Conservation (phyloP, 129 eudicot genomes). For the Escallonia rubra region DNA sequence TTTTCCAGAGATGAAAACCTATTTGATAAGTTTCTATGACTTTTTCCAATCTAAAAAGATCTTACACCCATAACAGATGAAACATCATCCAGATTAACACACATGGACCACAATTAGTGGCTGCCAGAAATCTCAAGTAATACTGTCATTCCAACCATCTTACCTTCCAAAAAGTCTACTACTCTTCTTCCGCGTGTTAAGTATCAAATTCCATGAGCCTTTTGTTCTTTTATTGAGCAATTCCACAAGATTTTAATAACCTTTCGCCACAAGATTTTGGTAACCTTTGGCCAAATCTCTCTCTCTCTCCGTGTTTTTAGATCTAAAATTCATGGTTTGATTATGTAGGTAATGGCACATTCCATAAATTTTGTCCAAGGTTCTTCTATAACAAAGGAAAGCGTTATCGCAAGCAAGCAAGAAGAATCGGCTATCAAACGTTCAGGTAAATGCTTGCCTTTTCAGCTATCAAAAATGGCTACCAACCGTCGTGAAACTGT, state of each 20-base stretch:
- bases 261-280: not conserved
- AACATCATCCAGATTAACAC: not conserved
- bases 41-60: no score
- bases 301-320: no score
- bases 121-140: not conserved
- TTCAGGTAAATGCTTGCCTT: conserved; percentile 21
- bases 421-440: conserved; percentile 18
- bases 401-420: conserved; percentile 8
- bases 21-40: no score
- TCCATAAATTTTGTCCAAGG: conserved; percentile 38
- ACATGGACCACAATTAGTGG: not conserved
- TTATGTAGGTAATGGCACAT: conserved; percentile 39
- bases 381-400: conserved; percentile 18
- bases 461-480: no score
- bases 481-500: no score
- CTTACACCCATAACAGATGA: no score
- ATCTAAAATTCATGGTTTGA: conserved; percentile 2
- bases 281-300: no score
- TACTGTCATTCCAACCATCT: not conserved
- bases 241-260: not conserved
- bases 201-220: not conserved
- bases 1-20: no score
- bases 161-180: not conserved
- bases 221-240: not conserved
- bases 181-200: not conserved